These are phyloP conservation scores for Colletotrichum sp. DNA, from an alignment of 2,329 filamentous ascomycete species.

Conservation along the genomic window DNA sequence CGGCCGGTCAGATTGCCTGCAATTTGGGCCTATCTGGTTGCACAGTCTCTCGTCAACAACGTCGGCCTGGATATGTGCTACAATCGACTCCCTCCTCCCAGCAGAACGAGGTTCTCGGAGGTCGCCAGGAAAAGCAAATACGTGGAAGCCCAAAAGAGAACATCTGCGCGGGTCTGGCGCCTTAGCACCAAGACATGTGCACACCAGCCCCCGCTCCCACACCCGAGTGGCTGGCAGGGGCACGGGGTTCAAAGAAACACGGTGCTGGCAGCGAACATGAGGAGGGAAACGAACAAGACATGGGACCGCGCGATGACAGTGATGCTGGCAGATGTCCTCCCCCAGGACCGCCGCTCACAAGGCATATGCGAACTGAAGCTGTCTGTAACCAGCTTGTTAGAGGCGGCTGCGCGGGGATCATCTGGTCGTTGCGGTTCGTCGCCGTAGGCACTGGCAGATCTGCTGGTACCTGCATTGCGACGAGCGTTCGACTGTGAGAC, in stretches of 20 bases:
- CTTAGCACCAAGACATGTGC: background rate
- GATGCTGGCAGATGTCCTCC: background rate
- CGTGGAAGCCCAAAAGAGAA: background rate
- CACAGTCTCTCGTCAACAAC: background rate
- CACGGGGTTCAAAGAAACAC: background rate
- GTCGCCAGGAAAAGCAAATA: background rate
- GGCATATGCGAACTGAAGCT: background rate
- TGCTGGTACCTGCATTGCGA: constrained; percentile 5
- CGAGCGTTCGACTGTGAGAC: constrained; percentile 9
- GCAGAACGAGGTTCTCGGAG: background rate
- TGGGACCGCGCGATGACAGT: background rate
- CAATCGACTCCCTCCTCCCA: background rate
- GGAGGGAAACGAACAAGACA: background rate
- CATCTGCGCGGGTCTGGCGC: background rate
- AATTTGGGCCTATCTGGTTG: background rate
- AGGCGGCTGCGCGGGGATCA: background rate
- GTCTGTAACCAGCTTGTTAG: background rate
- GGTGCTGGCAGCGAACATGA: background rate
- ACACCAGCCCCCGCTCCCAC: background rate
- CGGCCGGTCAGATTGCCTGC: background rate
- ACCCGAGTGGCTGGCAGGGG: background rate
- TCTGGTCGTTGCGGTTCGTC: background rate
- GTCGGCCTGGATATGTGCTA: background rate
- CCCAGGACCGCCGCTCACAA: background rate
- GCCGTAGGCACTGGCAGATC: background rate